phyloP scores from a whole-genome alignment of 2,329 filamentous ascomycete species.

The Colletotrichum sp. region DNA sequence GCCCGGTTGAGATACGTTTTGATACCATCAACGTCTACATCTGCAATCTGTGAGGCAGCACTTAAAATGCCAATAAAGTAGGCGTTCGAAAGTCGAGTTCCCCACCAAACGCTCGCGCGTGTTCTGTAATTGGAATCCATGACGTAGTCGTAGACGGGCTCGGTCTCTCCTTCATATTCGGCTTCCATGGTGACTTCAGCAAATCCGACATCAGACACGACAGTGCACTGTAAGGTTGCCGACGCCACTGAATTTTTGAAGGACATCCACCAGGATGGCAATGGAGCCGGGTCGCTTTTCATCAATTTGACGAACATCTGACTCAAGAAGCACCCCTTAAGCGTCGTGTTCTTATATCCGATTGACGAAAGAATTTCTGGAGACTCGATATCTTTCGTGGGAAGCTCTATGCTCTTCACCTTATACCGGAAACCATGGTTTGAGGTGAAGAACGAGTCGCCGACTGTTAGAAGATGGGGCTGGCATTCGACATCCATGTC shows the following conservation, averaged over 20 bases:
- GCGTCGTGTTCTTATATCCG: background rate
- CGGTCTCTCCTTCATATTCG: background rate
- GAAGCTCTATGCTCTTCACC: background rate
- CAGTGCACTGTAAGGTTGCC: background rate
- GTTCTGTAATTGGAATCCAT: background rate
- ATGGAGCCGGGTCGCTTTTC: background rate
- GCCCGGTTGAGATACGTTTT: background rate
- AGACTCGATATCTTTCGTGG: background rate
- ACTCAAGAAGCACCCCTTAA: background rate
- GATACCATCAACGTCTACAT: background rate
- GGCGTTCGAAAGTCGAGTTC: background rate
- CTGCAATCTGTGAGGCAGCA: background rate
- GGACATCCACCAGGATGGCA: background rate
- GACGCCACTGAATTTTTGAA: background rate
- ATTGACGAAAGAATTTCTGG: background rate
- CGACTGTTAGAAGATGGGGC: background rate
- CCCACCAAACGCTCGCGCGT: background rate
- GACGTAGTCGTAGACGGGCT: background rate
- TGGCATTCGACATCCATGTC: background rate
- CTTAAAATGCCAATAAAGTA: background rate
- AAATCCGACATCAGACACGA: background rate
- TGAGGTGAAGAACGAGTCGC: background rate
- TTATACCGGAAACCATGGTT: background rate
- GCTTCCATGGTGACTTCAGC: background rate
- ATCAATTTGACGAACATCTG: background rate